Evolutionary conservation across 106 monocot genomes (phyloP), one percentile per base, ranked within the genome.

Genomic region (Alisma plantagoaquatica): DNA sequence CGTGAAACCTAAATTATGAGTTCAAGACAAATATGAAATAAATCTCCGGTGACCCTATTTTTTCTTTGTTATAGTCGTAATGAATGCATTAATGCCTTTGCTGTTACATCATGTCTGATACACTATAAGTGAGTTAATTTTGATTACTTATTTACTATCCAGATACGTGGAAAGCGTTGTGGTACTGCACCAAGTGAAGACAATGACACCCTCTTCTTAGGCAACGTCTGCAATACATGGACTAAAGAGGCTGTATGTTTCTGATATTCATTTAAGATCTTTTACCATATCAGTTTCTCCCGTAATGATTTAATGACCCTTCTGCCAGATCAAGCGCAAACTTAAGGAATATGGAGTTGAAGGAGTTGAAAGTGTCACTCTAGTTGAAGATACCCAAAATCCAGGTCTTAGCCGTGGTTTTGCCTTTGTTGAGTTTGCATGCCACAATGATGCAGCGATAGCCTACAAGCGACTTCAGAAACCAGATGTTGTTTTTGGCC

Each of bases 141-240:
- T n/a, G n/a, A n/a, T n/a, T n/a, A n/a, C n/a, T n/a, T n/a, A n/a
- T n/a, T n/a, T n/a, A n/a, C n/a, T n/a, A n/a, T 43, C 14, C 71
- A 84, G 78, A 84, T 84, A 56, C 63, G 74, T 29, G 82, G 82
- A 29, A 84, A 78, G 35, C 60, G 72, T 9, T 75, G 83, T 62
- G 78, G 78, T 2, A 78, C 72, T 68, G 83, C 83, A 49, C 52
- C 64, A 45, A 84, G 83, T 48, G 83, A 78, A 41, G 83, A 75
- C 53, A 84, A 84, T 59, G 78, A 84, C 53, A 78, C 78, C 55
- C 59, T 84, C 15, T 84, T 84, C 54, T 54, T 84, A 23, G 83
- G 83, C 29, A 84, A 84, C 55, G 78, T 84, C 19, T 84, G 78
- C 49, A 84, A 84, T 56, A 84, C 75, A 17, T 84, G 83, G 83